These are phyloP conservation scores for Colletotrichum paranaense DNA, from an alignment of 2,329 filamentous ascomycete genomes.

Conservation along the genomic window DNA sequence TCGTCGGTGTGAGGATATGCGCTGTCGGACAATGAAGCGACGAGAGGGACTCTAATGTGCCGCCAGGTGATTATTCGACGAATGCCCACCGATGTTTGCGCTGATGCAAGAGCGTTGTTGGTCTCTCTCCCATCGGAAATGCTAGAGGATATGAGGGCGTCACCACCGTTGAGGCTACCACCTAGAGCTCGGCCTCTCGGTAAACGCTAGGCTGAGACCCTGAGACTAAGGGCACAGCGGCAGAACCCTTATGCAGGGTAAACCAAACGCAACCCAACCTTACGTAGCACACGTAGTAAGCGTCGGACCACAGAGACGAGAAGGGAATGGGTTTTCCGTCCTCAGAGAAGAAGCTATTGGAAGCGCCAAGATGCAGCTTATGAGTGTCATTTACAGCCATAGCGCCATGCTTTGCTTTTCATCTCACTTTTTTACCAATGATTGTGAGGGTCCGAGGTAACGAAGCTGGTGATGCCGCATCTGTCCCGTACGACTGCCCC, in stretches of 20 bases:
- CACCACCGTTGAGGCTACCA: not conserved
- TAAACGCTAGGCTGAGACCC: not conserved
- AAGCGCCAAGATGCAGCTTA: not conserved
- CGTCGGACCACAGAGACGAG: not conserved
- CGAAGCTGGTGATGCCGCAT: conserved; percentile 19
- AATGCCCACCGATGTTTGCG: not conserved
- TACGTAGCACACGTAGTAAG: not conserved
- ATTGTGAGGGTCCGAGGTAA: conserved; percentile 11
- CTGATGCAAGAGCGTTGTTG: not conserved
- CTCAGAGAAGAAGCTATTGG: not conserved
- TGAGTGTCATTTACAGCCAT: not conserved
- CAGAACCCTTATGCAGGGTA: conserved; percentile 2
- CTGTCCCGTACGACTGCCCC: not conserved
- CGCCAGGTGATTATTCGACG: not conserved
- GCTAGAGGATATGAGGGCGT: not conserved
- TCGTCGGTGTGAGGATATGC: not conserved
- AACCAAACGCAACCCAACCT: conserved; percentile 7
- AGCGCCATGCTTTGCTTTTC: not conserved
- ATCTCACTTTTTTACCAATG: not conserved
- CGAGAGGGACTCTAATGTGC: not conserved
- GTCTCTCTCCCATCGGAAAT: not conserved
- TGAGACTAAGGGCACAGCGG: not conserved
- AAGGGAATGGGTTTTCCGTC: not conserved
- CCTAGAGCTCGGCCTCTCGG: not conserved
- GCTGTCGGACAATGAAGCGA: not conserved